These are phyloP conservation scores for Chlorella sorokiniana DNA, from an alignment of 139 green algal genomes.

Conservation along the genomic window DNA sequence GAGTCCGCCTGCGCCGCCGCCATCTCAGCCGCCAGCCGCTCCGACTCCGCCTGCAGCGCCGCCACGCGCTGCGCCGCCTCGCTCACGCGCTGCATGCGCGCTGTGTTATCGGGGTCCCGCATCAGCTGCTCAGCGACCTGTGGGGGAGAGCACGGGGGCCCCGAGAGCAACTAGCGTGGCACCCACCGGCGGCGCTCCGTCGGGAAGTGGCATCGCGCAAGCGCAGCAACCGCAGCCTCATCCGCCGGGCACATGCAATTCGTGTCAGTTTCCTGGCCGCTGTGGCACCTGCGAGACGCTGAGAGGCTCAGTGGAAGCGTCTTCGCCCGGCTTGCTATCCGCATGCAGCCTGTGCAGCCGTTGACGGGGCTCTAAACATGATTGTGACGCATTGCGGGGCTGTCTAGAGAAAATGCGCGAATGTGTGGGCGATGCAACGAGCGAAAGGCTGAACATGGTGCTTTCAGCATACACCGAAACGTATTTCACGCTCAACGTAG, in stretches of 20 bases:
- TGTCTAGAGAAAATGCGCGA: not conserved
- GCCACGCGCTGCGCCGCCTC: constrained; percentile 65
- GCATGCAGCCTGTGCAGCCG: not conserved
- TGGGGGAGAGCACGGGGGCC: not conserved
- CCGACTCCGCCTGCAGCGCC: constrained; percentile 46
- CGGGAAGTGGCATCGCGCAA: too few relatives aligned
- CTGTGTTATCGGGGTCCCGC: not conserved
- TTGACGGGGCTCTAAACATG: not conserved
- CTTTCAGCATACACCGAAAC: too few relatives aligned
- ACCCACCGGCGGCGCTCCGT: too few relatives aligned
- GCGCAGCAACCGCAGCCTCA: not conserved
- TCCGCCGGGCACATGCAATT: not conserved
- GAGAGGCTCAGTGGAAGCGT: not conserved
- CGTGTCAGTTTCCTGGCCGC: not conserved
- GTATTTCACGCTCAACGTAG: too few relatives aligned
- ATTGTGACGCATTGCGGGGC: not conserved
- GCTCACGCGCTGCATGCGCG: constrained; percentile 27
- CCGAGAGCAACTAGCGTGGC: too few relatives aligned
- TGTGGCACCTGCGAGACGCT: not conserved
- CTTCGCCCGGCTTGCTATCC: not conserved
- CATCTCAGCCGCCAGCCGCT: constrained; percentile 23
- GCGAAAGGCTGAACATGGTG: too few relatives aligned
- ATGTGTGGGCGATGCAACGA: too few relatives aligned
- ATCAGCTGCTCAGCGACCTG: constrained; percentile 20
- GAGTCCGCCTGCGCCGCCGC: not conserved